phyloP scores from a whole-genome alignment of 2,329 filamentous ascomycete species.

The Colletotrichum cereale region DNA sequence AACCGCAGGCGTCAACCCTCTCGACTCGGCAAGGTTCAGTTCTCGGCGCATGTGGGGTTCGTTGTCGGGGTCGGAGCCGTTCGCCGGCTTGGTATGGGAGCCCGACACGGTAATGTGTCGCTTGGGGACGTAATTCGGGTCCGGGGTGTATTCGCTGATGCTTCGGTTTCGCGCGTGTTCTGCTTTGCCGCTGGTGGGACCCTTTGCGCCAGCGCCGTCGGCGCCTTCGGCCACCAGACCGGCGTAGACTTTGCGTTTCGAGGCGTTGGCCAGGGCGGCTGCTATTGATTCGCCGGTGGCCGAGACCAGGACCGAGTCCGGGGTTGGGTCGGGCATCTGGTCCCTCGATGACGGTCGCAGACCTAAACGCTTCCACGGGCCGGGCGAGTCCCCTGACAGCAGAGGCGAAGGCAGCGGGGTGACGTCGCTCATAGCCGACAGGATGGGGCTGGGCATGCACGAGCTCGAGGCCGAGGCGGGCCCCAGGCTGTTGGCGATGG shows the following conservation, averaged over 20 bases:
- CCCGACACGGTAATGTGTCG: constrained; percentile 81
- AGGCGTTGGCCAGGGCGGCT: constrained; percentile 62
- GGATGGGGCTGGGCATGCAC: constrained; percentile 77
- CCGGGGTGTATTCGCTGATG: constrained; percentile 88
- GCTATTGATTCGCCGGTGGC: constrained; percentile 65
- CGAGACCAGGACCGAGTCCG: constrained; percentile 63
- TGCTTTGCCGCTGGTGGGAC: constrained; percentile 34
- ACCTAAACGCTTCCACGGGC: constrained; percentile 72
- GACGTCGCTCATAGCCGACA: constrained; percentile 81
- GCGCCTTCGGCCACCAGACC: constrained; percentile 54
- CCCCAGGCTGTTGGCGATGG: constrained; percentile 62
- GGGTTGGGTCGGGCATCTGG: constrained; percentile 50
- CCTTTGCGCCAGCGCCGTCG: constrained; percentile 45
- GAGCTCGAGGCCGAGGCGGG: constrained; percentile 72
- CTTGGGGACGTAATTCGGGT: constrained; percentile 75
- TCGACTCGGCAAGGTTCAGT: constrained; percentile 81
- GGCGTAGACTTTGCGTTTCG: constrained; percentile 70
- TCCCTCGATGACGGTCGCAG: constrained; percentile 63
- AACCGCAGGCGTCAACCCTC: constrained; percentile 75
- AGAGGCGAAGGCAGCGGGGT: constrained; percentile 85
- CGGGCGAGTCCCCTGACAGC: constrained; percentile 73
- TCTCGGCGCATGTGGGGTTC: constrained; percentile 76
- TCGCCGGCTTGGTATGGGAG: constrained; percentile 60
- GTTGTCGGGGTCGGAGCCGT: constrained; percentile 51
- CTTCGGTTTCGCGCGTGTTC: constrained; percentile 76